phyloP scores from a whole-genome alignment of 257 asterid genomes.

The Solanum pennellii region DNA sequence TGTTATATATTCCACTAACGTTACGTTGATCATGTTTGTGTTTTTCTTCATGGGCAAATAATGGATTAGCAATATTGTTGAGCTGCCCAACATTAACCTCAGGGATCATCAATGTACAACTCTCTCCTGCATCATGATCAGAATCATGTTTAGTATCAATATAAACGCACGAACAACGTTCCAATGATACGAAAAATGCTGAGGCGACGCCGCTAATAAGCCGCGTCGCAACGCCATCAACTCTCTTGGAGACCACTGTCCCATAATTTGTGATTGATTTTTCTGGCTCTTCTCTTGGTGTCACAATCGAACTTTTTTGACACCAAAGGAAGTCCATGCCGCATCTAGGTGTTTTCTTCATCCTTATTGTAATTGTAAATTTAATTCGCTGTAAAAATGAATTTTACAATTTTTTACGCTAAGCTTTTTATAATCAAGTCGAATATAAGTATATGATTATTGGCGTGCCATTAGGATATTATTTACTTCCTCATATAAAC shows the following conservation, averaged over 20 bases:
- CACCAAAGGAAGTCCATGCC: slow-evolving; percentile 18
- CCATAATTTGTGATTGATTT: slow-evolving; percentile 5
- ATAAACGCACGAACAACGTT: slow-evolving; percentile 35
- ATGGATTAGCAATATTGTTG: neutral
- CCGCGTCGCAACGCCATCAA: slow-evolving; percentile 27
- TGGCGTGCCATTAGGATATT: neutral
- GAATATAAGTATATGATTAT: neutral
- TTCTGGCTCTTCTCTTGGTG: neutral
- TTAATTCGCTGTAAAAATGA: neutral
- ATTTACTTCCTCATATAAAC: neutral
- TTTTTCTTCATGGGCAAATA: neutral
- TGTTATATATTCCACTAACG: neutral
- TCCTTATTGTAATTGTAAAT: neutral
- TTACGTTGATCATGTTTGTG: neutral
- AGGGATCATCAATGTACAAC: slow-evolving; percentile 17
- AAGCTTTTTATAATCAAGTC: neutral
- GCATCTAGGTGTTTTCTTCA: neutral
- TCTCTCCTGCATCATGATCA: slow-evolving; percentile 12
- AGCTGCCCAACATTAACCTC: neutral
- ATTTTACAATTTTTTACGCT: neutral
- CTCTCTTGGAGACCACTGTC: slow-evolving; percentile 11
- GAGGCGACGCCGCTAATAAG: slow-evolving; percentile 23
- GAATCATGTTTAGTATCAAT: slow-evolving; percentile 42
- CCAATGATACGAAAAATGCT: slow-evolving; percentile 38
- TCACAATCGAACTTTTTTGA: neutral